phyloP scores from a whole-genome alignment of 768 basidiomycete species.

The Auricularia cornea region DNA sequence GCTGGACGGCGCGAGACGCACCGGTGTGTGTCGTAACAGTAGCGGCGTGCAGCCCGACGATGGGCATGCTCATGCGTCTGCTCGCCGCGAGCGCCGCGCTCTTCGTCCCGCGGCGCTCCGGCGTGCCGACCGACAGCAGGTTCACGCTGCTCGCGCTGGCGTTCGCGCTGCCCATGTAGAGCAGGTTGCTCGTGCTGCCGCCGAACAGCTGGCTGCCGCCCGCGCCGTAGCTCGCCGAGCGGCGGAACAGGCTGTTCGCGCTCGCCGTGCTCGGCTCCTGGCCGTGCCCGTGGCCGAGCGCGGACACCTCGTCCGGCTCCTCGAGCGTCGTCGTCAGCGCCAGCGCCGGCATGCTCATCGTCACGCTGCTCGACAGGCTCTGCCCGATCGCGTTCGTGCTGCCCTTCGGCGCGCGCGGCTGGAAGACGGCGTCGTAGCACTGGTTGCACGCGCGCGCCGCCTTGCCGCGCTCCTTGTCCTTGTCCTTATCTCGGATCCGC shows the following conservation, averaged over 20 bases:
- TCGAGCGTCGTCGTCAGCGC: not conserved
- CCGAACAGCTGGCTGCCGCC: not conserved
- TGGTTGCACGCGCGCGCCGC: conserved; percentile 76
- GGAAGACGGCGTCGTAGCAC: conserved; percentile 79
- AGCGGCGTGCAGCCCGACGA: not conserved
- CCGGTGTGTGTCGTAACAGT: not conserved
- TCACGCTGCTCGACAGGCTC: not conserved
- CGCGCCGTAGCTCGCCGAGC: not conserved
- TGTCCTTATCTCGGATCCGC: not conserved
- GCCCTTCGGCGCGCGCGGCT: not conserved
- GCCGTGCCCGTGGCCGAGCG: not conserved
- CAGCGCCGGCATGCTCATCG: not conserved
- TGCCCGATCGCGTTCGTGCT: not conserved
- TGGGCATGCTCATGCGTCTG: not conserved
- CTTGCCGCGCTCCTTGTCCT: conserved; percentile 26
- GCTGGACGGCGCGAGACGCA: not conserved
- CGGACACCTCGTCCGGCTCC: not conserved
- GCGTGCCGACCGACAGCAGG: not conserved
- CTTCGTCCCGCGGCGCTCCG: not conserved
- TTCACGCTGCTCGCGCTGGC: not conserved
- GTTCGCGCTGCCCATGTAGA: not conserved
- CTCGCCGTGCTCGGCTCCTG: not conserved
- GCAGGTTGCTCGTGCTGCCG: not conserved
- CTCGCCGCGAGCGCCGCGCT: not conserved
- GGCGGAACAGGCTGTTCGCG: not conserved